These are phyloP conservation scores for Primulina tabacum DNA, from an alignment of 257 asterid species.

Conservation along the genomic window DNA sequence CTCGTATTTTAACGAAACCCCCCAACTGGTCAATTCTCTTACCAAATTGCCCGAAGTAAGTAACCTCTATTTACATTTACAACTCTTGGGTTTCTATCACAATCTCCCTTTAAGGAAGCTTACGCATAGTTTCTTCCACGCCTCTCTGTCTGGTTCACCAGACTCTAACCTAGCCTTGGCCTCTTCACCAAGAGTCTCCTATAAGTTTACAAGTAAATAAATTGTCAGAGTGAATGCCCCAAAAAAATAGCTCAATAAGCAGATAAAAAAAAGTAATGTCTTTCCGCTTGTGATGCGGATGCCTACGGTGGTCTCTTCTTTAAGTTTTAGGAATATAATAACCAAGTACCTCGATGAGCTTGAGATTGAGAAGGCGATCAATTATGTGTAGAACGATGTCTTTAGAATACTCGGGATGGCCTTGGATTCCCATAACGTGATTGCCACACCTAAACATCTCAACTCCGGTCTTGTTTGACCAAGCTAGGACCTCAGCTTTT, in stretches of 20 bases:
- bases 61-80: conserved; percentile 35
- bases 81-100: conserved; percentile 29
- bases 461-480: conserved; percentile 68
- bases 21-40: neutral
- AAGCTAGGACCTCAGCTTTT: conserved; percentile 70
- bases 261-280: too few relatives aligned
- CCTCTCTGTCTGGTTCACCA: conserved; percentile 63
- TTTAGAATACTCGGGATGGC: conserved; percentile 89
- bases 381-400: conserved; percentile 71
- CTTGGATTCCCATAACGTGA: conserved; percentile 91
- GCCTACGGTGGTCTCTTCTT: neutral
- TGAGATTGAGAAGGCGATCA: conserved; percentile 53
- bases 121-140: conserved; percentile 73
- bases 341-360: conserved; percentile 43
- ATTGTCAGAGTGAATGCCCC: neutral
- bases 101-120: conserved; percentile 79
- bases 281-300: too few relatives aligned
- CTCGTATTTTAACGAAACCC: neutral
- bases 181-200: conserved; percentile 62
- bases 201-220: neutral
- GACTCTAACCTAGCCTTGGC: conserved; percentile 49
- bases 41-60: conserved; percentile 12
- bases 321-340: neutral
- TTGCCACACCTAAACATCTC: conserved; percentile 79
- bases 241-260: neutral